These are phyloP conservation scores for Nothopassalora personata DNA, from an alignment of 2,329 filamentous ascomycete species.

Conservation along the genomic window DNA sequence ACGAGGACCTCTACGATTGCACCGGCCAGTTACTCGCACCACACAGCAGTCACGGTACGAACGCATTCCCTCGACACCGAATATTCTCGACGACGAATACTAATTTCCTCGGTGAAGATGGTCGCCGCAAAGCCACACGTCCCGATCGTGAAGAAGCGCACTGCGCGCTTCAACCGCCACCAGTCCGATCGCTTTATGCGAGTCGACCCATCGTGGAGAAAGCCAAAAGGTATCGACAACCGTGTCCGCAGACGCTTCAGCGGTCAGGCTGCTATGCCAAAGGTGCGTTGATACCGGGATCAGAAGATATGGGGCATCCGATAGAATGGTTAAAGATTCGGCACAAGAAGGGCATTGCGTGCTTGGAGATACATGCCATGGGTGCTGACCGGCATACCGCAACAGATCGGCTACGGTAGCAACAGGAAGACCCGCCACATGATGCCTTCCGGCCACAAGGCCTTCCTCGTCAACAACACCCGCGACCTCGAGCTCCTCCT, in stretches of 20 bases:
- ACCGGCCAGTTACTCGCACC: constrained; percentile 5
- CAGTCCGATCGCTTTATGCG: constrained; percentile 97
- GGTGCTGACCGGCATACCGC: constrained; percentile 13
- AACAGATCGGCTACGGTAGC: constrained; percentile 93
- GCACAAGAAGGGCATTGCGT: constrained; percentile 5
- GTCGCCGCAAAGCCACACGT: constrained; percentile 99
- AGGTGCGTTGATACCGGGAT: constrained; percentile 59
- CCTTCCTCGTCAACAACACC: constrained; percentile 97
- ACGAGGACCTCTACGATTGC: too few species aligned
- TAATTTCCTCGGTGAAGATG: constrained; percentile 58
- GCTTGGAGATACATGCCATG: background rate
- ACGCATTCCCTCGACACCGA: background rate
- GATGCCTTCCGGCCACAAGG: constrained; percentile 99
- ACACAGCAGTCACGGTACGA: constrained; percentile 21
- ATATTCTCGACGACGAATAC: constrained; percentile 9
- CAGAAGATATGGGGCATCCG: constrained; percentile 6
- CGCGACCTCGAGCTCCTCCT: constrained; percentile 94
- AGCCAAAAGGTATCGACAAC: constrained; percentile 99
- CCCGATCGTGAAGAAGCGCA: constrained; percentile 99
- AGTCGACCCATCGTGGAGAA: constrained; percentile 87
- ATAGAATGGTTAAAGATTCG: constrained; percentile 1
- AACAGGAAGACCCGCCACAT: constrained; percentile 99
- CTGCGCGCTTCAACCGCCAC: constrained; percentile 92
- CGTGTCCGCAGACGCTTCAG: constrained; percentile 95
- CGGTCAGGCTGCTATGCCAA: constrained; percentile 93